Percentiles rank a stretch among this genome's conserved stretches.
phyloP scores from a whole-genome alignment of 164 flowering plant genomes.

The Magnolia sinica region DNA sequence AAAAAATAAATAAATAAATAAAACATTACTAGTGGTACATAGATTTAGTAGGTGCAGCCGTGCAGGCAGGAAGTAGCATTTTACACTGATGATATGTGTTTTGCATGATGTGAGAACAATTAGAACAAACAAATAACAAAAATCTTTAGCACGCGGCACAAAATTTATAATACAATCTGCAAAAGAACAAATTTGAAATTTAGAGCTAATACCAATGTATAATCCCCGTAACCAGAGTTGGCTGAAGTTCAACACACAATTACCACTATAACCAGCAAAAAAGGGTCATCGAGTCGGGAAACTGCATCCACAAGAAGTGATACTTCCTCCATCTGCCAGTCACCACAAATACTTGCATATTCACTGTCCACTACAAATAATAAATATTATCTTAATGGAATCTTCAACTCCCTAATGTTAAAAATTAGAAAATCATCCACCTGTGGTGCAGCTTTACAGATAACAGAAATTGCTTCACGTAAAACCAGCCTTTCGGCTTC shows the following conservation, averaged over 20 bases:
- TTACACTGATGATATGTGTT: too few species aligned
- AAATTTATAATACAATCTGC: background rate
- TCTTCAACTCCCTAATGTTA: slow-evolving; percentile 55
- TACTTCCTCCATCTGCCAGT: slow-evolving; percentile 91
- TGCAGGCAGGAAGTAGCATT: too few species aligned
- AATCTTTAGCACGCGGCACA: background rate
- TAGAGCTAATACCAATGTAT: slow-evolving; percentile 90
- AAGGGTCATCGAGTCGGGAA: slow-evolving; percentile 88
- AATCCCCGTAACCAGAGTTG: slow-evolving; percentile 81
- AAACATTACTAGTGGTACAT: too few species aligned
- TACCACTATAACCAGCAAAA: slow-evolving; percentile 99
- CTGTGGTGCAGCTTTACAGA: slow-evolving; percentile 91
- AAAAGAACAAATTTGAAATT: slow-evolving; percentile 40
- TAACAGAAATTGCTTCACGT: slow-evolving; percentile 53
- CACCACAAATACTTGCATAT: slow-evolving; percentile 16
- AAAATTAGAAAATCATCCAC: slow-evolving; percentile 84
- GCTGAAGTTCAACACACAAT: slow-evolving; percentile 96
- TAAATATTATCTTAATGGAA: slow-evolving; percentile 20
- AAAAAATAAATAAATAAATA: too few species aligned
- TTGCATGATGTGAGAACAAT: background rate
- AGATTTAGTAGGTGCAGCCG: too few species aligned
- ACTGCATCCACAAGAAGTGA: slow-evolving; percentile 87
- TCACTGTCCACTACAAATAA: slow-evolving; percentile 19
- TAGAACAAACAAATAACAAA: background rate
- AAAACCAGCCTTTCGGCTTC: slow-evolving; percentile 62